phyloP scores from a whole-genome alignment of 768 basidiomycete genomes.

The Pulveroboletus sp. region DNA sequence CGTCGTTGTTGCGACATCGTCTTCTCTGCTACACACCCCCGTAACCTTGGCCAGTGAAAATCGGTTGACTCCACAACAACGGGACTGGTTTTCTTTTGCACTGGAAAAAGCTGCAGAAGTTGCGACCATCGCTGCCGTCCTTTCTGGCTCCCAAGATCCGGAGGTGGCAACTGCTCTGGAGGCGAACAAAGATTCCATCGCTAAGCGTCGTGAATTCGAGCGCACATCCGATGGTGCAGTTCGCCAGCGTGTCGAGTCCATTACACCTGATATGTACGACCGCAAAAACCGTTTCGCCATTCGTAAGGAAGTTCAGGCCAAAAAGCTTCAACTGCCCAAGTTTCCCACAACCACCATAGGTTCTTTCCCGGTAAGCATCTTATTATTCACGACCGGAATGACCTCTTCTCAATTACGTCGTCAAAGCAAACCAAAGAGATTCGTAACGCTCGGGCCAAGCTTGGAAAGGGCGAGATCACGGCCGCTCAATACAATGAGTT shows the following conservation, averaged over 20 bases:
- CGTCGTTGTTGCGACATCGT: slow-evolving; percentile 93
- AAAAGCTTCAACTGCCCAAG: slow-evolving; percentile 86
- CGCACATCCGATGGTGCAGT: slow-evolving; percentile 89
- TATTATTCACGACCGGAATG: not conserved
- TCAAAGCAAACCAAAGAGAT: slow-evolving; percentile 97
- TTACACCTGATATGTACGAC: slow-evolving; percentile 81
- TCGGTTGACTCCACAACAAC: slow-evolving; percentile 83
- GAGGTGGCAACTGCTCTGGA: slow-evolving; percentile 72
- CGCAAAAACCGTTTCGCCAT: slow-evolving; percentile 87
- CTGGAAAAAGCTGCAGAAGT: slow-evolving; percentile 94
- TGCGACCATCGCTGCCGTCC: slow-evolving; percentile 76
- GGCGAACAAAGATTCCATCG: slow-evolving; percentile 86
- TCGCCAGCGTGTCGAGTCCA: slow-evolving; percentile 90
- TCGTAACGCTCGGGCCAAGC: slow-evolving; percentile 92
- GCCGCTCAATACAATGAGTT: slow-evolving; percentile 90
- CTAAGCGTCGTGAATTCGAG: slow-evolving; percentile 94
- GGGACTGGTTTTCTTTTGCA: slow-evolving; percentile 99
- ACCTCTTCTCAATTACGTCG: slow-evolving; percentile 10
- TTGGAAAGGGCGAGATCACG: slow-evolving; percentile 87
- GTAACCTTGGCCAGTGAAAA: slow-evolving; percentile 93
- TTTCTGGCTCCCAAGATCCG: slow-evolving; percentile 82
- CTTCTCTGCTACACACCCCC: slow-evolving; percentile 97
- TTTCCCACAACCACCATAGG: slow-evolving; percentile 99
- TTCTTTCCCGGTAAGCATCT: slow-evolving; percentile 79
- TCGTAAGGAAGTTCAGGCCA: slow-evolving; percentile 86